phyloP scores from a whole-genome alignment of 768 basidiomycete species.

The Zangia roseola region DNA sequence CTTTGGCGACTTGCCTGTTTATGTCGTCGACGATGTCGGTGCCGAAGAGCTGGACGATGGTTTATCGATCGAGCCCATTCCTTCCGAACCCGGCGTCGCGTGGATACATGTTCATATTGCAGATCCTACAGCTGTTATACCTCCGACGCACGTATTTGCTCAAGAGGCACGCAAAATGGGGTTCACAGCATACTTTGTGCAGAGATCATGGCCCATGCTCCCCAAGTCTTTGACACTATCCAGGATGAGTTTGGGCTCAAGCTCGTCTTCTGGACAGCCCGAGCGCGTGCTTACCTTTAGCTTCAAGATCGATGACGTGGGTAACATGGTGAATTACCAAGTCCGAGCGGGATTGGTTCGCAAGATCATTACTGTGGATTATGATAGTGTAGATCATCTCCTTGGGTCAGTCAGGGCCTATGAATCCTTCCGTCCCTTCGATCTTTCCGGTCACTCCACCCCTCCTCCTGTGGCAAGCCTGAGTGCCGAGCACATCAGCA shows the following conservation, averaged over 20 bases:
- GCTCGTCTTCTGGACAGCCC: constrained; percentile 27
- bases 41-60: constrained; percentile 95
- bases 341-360: constrained; percentile 73
- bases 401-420: constrained; percentile 32
- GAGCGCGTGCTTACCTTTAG: constrained; percentile 82
- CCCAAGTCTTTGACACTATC: constrained; percentile 54
- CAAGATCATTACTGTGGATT: constrained; percentile 63
- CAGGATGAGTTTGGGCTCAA: constrained; percentile 48
- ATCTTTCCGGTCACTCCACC: background rate
- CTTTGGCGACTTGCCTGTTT: constrained; percentile 78
- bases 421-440: constrained; percentile 24
- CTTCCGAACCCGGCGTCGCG: constrained; percentile 50
- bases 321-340: constrained; percentile 66
- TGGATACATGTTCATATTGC: constrained; percentile 96
- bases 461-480: constrained; percentile 5
- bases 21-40: constrained; percentile 76
- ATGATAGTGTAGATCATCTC: constrained; percentile 61
- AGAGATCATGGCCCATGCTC: constrained; percentile 71
- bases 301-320: constrained; percentile 55
- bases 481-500: constrained; percentile 20
- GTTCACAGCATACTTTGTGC: constrained; percentile 61
- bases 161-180: constrained; percentile 51
- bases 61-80: constrained; percentile 73
- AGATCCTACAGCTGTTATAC: constrained; percentile 82
- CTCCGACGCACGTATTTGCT: constrained; percentile 64